A percentile compares a stretch with the other conserved stretches of the same genome.
Conservation (phyloP, 148 eudicot genomes). For the Rhododendron kiyosumense region DNA sequence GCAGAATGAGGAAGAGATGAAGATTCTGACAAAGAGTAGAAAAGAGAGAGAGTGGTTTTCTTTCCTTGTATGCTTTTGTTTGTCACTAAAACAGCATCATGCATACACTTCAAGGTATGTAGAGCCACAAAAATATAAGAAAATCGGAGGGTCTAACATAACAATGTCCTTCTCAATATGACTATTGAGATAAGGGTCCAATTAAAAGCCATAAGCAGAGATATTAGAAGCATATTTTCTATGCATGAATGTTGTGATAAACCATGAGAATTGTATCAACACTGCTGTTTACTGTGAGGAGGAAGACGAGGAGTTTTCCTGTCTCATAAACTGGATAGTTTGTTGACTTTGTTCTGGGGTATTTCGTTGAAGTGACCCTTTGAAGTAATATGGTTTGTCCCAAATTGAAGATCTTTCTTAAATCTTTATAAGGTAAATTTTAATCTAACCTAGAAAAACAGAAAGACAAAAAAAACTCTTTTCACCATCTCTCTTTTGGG, state of each 20-base stretch:
- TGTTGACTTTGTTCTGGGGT: not conserved
- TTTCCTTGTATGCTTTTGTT: not conserved
- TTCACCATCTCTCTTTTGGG: not conserved
- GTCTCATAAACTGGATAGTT: not conserved
- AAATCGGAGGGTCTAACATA: not conserved
- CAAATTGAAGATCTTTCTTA: not conserved
- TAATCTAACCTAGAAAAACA: not conserved
- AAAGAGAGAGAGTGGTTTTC: not conserved
- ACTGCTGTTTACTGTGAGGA: not conserved
- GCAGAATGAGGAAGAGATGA: not conserved
- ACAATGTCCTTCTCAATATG: not conserved
- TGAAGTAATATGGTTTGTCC: not conserved
- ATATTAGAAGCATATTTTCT: not conserved
- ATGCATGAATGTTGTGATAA: not conserved
- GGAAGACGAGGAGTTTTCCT: not conserved
- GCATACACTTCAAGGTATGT: not conserved
- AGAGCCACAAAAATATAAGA: not conserved
- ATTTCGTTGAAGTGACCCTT: not conserved
- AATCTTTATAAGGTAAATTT: not conserved
- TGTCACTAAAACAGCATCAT: not conserved
- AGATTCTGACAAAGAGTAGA: not conserved
- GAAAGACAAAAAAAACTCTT: not conserved
- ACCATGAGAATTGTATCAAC: not conserved
- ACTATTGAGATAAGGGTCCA: not conserved
- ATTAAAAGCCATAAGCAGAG: not conserved